phyloP scores from a whole-genome alignment of 306 rosid genomes.

The Ammopiptanthus mongolicus region DNA sequence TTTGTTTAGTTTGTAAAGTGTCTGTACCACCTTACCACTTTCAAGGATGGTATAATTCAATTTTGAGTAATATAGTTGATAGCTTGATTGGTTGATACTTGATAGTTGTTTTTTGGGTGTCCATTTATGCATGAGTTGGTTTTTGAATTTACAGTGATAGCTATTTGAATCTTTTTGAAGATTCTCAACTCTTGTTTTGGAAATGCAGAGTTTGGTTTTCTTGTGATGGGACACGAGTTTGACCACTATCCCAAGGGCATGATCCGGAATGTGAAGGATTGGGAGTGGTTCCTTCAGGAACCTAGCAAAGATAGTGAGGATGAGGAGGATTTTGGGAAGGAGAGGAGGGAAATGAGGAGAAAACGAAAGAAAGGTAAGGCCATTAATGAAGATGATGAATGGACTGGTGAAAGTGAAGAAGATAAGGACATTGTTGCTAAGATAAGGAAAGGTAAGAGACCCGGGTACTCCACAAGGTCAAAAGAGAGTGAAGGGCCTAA shows the following conservation, averaged over 20 bases:
- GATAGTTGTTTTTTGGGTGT: neutral
- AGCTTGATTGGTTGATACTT: neutral
- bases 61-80: neutral
- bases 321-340: constrained; percentile 37
- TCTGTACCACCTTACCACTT: neutral
- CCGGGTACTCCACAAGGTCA: constrained; percentile 61
- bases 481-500: constrained; percentile 23
- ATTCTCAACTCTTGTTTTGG: neutral
- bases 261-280: constrained; percentile 44
- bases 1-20: neutral
- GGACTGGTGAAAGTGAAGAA: constrained; percentile 67
- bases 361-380: constrained; percentile 42
- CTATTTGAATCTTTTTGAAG: neutral
- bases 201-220: constrained; percentile 78
- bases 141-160: neutral
- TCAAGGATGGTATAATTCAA: neutral
- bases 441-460: constrained; percentile 33
- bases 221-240: constrained; percentile 71
- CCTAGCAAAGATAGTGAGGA: constrained; percentile 40
- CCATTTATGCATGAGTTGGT: neutral
- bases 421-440: constrained; percentile 39
- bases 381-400: constrained; percentile 48
- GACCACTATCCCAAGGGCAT: constrained; percentile 60
- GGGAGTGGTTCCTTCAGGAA: constrained; percentile 88
- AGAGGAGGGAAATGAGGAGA: constrained; percentile 20